phyloP scores from a whole-genome alignment of 306 rosid species.

The Quillaja saponaria region DNA sequence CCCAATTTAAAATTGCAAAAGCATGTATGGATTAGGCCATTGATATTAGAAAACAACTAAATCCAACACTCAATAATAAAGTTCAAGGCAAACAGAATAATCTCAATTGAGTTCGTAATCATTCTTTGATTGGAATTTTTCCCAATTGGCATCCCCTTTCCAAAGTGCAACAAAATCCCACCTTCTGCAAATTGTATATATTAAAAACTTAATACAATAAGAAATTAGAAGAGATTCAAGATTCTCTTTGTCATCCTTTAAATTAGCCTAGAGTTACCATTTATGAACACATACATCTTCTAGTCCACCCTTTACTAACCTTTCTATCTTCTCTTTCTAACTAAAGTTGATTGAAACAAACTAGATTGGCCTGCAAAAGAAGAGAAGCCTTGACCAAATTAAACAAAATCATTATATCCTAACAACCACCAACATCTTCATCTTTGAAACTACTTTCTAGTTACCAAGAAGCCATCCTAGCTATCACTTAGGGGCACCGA shows the following conservation, averaged over 20 bases:
- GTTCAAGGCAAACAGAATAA: constrained; percentile 27
- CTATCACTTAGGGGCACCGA: too few relatives aligned
- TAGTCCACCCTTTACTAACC: constrained; percentile 41
- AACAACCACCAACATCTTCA: constrained; percentile 14
- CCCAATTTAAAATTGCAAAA: too few relatives aligned
- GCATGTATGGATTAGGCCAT: too few relatives aligned
- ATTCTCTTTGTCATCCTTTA: constrained; percentile 34
- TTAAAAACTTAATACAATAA: too few relatives aligned
- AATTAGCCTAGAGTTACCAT: constrained; percentile 31
- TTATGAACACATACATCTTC: constrained; percentile 36
- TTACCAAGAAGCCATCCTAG: constrained; percentile 9
- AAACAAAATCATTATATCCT: constrained; percentile 22
- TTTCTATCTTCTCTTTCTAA: not conserved
- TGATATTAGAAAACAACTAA: too few relatives aligned
- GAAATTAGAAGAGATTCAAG: constrained; percentile 28
- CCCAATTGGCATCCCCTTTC: constrained; percentile 26
- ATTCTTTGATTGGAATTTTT: constrained; percentile 31
- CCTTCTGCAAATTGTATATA: constrained; percentile 25
- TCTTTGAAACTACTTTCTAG: not conserved
- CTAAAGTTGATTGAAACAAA: constrained; percentile 35
- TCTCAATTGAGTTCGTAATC: constrained; percentile 34
- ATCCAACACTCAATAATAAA: too few relatives aligned
- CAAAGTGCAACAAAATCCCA: constrained; percentile 36
- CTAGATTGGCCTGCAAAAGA: constrained; percentile 21
- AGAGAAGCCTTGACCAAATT: constrained; percentile 31